Percentiles rank a stretch among this genome's conserved stretches.
phyloP scores from a whole-genome alignment of 768 basidiomycete species.

The Calocybe cyanea region DNA sequence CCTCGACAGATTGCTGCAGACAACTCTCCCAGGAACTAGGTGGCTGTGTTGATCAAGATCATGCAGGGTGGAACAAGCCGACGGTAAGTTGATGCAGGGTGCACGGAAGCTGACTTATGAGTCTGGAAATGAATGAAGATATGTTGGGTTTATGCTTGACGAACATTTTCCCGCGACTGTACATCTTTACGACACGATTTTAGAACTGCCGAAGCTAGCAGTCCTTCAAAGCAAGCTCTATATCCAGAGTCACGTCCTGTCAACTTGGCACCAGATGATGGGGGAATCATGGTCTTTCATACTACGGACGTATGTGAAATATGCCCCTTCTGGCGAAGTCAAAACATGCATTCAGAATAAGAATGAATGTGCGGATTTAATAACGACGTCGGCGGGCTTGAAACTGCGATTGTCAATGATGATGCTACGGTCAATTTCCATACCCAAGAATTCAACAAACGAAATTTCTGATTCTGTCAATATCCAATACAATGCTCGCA shows the following conservation, averaged over 20 bases:
- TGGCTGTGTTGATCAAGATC: slow-evolving; percentile 20
- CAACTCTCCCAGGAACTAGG: slow-evolving; percentile 4
- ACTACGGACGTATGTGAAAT: too few relatives aligned
- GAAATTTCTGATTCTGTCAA: slow-evolving; percentile 1
- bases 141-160: neutral
- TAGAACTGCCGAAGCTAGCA: too few relatives aligned
- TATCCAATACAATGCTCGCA: neutral
- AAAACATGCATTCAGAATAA: too few relatives aligned
- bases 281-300: neutral
- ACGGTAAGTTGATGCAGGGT: slow-evolving; percentile 12
- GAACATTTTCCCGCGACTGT: neutral
- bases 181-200: too few relatives aligned
- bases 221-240: too few relatives aligned
- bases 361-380: too few relatives aligned
- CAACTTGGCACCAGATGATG: neutral
- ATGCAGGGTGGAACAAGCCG: slow-evolving; percentile 13
- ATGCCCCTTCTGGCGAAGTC: too few relatives aligned
- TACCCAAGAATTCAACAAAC: neutral
- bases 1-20: slow-evolving; percentile 6
- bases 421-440: neutral
- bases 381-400: neutral
- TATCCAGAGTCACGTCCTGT: too few relatives aligned
- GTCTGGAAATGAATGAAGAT: neutral
- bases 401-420: neutral
- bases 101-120: neutral